Evolutionary conservation across 2,329 filamentous ascomycete genomes (phyloP), one percentile per base, ranked within the genome.

Genomic region (Fonsecaea erecta): DNA sequence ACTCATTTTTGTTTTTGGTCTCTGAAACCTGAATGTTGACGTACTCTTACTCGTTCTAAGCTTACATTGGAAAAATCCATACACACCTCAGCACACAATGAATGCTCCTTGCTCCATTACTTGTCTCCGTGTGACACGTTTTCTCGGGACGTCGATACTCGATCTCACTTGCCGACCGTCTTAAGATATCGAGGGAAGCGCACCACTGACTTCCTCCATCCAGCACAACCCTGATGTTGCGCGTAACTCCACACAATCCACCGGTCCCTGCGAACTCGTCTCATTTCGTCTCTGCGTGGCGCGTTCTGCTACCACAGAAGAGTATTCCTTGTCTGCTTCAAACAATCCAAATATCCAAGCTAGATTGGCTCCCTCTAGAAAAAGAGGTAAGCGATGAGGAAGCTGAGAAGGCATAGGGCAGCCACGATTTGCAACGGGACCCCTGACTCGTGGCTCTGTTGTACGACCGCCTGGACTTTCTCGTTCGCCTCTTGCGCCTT

Each of bases 321-420:
- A n/a, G 43, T 48, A 24, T 48, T 12, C 14, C 43, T 48, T 48
- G 43, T 24, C 43, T 30, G 57, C 21, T 11, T 52, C 46, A 60
- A 52, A 48, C 57, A 28, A 52, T 24, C 43, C 35, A 43, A 21
- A 46, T 66, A 66, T 60, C 64, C 60, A 63, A 64, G 52, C 52
- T 9, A 28, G 18, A 57, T 53, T 3, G 43, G 46, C 30, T 34
- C 24, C 28, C 40, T 48, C 84, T 88, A 99, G 80, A 99, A 99
- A 83, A 99, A 93, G 78, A 98, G 87, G 80, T 97, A 99, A 62
- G 93, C 95, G 72, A 98, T 85, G 75, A 99, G 80, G 82, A 99
- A 99, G 82, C 92, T 93, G 69, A 96, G 73, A 73, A 99, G 82
- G 76, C 93, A 97, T 51, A 99, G 82, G 24, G 87, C 82, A 24